Evolutionary conservation across 2,329 filamentous ascomycete species (phyloP).

Genomic region (Aspergillus hiratsukae): DNA sequence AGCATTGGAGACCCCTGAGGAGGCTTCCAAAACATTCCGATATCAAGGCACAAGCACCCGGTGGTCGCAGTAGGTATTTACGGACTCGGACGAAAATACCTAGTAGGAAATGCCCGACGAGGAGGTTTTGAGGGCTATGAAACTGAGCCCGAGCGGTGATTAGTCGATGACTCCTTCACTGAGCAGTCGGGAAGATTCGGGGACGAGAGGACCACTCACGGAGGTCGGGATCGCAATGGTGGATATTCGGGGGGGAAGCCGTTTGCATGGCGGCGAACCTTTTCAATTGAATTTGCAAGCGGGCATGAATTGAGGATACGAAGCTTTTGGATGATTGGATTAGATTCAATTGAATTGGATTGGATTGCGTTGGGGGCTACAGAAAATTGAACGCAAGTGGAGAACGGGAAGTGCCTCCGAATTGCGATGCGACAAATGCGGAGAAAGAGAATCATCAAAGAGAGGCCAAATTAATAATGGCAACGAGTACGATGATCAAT

Average conservation of each 20-base stretch:
- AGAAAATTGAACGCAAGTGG: slow-evolving; percentile 10
- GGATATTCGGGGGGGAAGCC: slow-evolving; percentile 16
- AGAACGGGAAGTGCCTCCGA: slow-evolving; percentile 20
- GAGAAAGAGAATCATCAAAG: slow-evolving; percentile 11
- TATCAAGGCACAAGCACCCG: slow-evolving; percentile 50
- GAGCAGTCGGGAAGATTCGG: slow-evolving; percentile 23
- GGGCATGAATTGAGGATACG: slow-evolving; percentile 13
- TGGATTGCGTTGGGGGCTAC: slow-evolving; percentile 1
- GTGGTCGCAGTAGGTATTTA: neutral
- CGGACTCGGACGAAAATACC: neutral
- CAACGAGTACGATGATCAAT: slow-evolving; percentile 1
- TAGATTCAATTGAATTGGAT: slow-evolving; percentile 7
- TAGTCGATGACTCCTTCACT: slow-evolving; percentile 10
- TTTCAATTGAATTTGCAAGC: slow-evolving; percentile 13
- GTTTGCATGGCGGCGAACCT: slow-evolving; percentile 19
- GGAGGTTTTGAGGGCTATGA: slow-evolving; percentile 18
- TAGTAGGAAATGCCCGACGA: slow-evolving; percentile 14
- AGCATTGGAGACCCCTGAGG: slow-evolving; percentile 30
- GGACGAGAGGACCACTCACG: slow-evolving; percentile 18
- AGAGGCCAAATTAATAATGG: slow-evolving; percentile 1
- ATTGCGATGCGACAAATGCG: slow-evolving; percentile 16
- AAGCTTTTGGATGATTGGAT: slow-evolving; percentile 19
- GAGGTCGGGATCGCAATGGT: slow-evolving; percentile 16
- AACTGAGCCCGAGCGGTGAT: slow-evolving; percentile 11
- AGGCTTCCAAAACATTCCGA: slow-evolving; percentile 36